Base-by-base conservation (phyloP, 148 eudicot species). In the Rhododendron kiyosumense region DNA sequence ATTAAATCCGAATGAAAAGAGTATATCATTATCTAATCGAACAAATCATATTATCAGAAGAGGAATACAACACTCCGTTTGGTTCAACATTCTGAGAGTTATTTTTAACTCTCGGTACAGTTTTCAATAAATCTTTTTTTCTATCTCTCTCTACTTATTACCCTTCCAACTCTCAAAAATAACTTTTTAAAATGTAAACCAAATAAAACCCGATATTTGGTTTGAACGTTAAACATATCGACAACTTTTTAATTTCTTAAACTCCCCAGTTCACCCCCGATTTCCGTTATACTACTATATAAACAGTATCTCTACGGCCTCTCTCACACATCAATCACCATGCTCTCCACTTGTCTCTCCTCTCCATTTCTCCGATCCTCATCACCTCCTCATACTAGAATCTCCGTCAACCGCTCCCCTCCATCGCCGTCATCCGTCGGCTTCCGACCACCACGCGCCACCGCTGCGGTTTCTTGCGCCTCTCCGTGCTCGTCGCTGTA, bases 401-500 rank as follows among this genome's bases (percentile, higher is more conserved):
- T 78, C 45, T 46, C 78, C 80, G 45, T 28, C 83, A 18, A n/a
- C 13, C 49, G 46, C 36, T 28, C 84, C 30, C 2, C 81, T 73
- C 41, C 80, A 4, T 32, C 65, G 9, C 79, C 83, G 6, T 5
- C 71, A 26, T 30, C 51, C 38, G 57, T 80, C 65, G 45, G 76
- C 45, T 80, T 79, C 75, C 84, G 81, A 36, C 48, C 13, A 3
- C 84, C 2, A n/a, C 81, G 30, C 2, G 73, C 45, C 41, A 2
- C 30, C 80, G 57, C 81, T 45, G 7, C 57, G 45, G 3, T 81
- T 36, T 34, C 86, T 48, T 80, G 45, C 69, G 24, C 78, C 79
- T 79, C 73, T 80, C 32, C 71, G 54, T 71, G 86, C 77, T 49
- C 88, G 0, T 89, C 93, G 11, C 87, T 91, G 11, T 95, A 95